Evolutionary conservation across 2,329 filamentous ascomycete species (phyloP), one percentile per base, ranked within the genome.

Genomic region (Botrytis fabae): DNA sequence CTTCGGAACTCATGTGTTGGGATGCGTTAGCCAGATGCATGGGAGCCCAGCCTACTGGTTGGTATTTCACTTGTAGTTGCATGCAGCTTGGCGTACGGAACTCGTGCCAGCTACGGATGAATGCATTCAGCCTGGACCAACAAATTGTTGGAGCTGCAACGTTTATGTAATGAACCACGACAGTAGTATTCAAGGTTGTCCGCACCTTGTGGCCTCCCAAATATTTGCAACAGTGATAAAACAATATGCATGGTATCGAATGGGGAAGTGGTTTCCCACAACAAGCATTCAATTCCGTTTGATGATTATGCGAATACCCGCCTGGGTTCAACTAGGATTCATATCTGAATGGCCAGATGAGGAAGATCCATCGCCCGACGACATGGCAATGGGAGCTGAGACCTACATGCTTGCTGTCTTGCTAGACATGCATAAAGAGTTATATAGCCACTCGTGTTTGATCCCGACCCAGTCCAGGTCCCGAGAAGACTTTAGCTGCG

Each of bases 351-450:
- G 35, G 35, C 35, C 59, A 61, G 20, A 38, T 8, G 28, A 38
- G 57, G 57, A 44, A 62, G 28, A 4, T 28, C 42, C 32, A 28
- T 63, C 48, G 54, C 44, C 44, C 69, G 32, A 61, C 51, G 69
- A 51, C 59, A 70, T 70, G 69, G 69, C 59, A 70, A 64, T 64
- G 59, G 69, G 42, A 70, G 54, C 69, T 35, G 57, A 70, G 22
- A 25, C 16, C 32, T 18, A 51, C 25, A 64, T 70, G 25, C 16
- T 25, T 28, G 51, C 12, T 32, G 57, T 63, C 32, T 51, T 38
- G 14, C 59, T 40, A 40, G 54, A 46, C 51, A 61, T 61, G 61
- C 54, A 69, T 14, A 69, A 44, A 35, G 38, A 60, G 38, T 46
- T 46, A 54, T 70, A 61, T 28, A 38, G 62, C 68, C 40, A 64